Evolutionary conservation across 2,329 filamentous ascomycete species (phyloP), one percentile per base, ranked within the genome.

Genomic region (Talaromyces albobiverticillius): DNA sequence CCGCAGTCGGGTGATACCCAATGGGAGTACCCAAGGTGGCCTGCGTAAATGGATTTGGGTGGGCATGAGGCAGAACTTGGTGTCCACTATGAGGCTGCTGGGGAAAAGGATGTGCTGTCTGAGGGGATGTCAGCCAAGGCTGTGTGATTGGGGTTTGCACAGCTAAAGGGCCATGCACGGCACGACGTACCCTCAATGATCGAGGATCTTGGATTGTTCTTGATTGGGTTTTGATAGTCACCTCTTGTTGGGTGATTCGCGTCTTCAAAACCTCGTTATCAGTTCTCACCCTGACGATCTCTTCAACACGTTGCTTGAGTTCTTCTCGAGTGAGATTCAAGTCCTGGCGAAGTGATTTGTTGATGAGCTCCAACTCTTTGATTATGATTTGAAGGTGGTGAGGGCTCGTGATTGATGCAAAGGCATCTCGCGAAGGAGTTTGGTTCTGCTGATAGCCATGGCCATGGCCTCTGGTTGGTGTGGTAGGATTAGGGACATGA

Each of bases 191-290:
- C 18, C 51, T 31, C 36, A 57, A 20, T 9, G 40, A 34, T 13
- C 57, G 53, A 16, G 63, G 63, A 41, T 66, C 60, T 20, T 64
- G 59, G 29, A 68, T 66, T 0, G 64, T 61, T 51, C 59, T 62
- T 43, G 62, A 66, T 46, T 65, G 62, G n/a, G 61, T 62, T 13
- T 46, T 57, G n/a, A 68, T 64, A 0, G 63, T 64, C 3, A 51
- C 29, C 41, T 61, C 60, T 51, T 66, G 62, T 46, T 57, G 62
- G 18, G 54, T 23, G 8, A 66, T 46, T 3, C 62, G 48, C 0
- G 56, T 53, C 20, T 65, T 58, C 26, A 66, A 46, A 22, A 59
- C 54, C 57, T 58, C 1, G 20, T 22, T n/a, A 58, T 47, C 7
- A 62, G 52, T 2, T 29, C 41, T 9, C 42, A 51, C 18, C 56